Percentiles rank a stretch among this genome's conserved stretches.
Conservation (phyloP, 257 asterid genomes). For the Solanum rostratum region DNA sequence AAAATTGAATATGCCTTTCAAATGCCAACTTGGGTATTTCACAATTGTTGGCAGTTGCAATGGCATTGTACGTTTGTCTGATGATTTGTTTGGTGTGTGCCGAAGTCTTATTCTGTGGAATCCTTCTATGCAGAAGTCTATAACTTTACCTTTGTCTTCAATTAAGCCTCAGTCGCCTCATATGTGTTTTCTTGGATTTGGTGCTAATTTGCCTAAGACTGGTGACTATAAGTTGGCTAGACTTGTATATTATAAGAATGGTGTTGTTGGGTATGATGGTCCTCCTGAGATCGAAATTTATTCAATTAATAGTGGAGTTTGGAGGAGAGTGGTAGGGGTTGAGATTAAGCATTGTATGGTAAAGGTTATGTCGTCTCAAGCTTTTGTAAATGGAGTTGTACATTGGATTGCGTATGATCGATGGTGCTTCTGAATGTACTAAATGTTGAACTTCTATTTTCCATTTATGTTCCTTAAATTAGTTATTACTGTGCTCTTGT, state of each 20-base stretch:
- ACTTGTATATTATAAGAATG: constrained; percentile 20
- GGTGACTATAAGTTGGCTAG: constrained; percentile 45
- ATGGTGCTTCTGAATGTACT: not conserved
- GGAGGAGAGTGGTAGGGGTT: constrained; percentile 22
- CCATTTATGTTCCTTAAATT: not conserved
- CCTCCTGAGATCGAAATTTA: constrained; percentile 39
- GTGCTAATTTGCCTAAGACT: constrained; percentile 1
- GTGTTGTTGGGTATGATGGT: not conserved
- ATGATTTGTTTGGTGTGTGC: constrained; percentile 17
- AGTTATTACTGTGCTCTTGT: not conserved
- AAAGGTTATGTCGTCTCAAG: constrained; percentile 28
- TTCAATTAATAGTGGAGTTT: constrained; percentile 19
- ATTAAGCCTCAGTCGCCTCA: constrained; percentile 20
- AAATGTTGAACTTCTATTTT: too few relatives aligned
- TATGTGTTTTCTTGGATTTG: constrained; percentile 39
- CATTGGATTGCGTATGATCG: constrained; percentile 46
- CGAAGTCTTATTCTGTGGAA: constrained; percentile 30
- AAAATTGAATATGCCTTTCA: constrained; percentile 24
- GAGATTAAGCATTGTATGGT: constrained; percentile 9
- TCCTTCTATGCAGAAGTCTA: constrained; percentile 29
- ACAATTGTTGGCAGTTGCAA: constrained; percentile 40
- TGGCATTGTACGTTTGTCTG: constrained; percentile 8
- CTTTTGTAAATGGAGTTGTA: constrained; percentile 24
- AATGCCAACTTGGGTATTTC: constrained; percentile 29
- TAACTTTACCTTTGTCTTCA: constrained; percentile 17